Percentiles rank a stretch among this genome's conserved stretches.
Evolutionary conservation across 176 grass and related monocot species (phyloP).

Genomic region (Triticum timopheevii): DNA sequence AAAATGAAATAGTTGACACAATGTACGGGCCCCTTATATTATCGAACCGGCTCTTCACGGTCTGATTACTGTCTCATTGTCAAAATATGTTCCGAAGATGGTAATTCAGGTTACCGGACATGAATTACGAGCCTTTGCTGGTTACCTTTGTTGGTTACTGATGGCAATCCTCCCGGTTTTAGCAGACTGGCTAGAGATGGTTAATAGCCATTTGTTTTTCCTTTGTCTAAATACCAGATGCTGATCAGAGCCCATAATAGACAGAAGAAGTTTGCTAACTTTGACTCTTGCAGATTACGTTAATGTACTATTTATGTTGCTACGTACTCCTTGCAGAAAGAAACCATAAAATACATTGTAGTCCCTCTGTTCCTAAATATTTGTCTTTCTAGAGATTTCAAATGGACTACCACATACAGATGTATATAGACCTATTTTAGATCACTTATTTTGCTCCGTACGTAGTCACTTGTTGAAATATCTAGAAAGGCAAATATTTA

Average conservation of each 20-base stretch:
- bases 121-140: neutral
- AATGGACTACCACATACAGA: no score
- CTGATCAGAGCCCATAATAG: neutral
- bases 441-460: no score
- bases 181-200: neutral
- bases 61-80: slow-evolving; percentile 2
- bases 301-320: no score
- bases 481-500: no score
- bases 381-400: no score
- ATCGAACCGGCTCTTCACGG: neutral
- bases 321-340: no score
- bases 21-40: slow-evolving; percentile 15
- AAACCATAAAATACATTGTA: no score
- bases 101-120: neutral
- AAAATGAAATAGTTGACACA: slow-evolving; percentile 17
- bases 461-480: no score
- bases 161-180: neutral
- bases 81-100: neutral
- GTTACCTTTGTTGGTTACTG: neutral
- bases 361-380: no score
- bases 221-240: neutral
- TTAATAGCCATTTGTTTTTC: neutral
- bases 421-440: no score
- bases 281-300: neutral
- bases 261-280: neutral